phyloP scores from a whole-genome alignment of 192 early-diverging fungal species.

The Umbelopsis sp. region DNA sequence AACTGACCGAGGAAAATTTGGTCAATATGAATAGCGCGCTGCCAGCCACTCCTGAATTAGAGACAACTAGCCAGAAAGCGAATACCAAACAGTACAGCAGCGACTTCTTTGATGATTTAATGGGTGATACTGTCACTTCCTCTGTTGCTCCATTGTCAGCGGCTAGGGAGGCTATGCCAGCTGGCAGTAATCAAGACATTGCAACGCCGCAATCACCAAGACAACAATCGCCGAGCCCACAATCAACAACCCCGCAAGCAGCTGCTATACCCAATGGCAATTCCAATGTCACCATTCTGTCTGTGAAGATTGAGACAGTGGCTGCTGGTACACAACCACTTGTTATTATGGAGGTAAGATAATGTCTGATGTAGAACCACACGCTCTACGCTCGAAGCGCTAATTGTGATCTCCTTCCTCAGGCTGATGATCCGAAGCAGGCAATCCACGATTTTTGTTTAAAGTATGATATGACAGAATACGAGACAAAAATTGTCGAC shows the following conservation, averaged over 20 bases:
- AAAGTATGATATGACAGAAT: not conserved
- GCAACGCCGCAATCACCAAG: too few relatives aligned
- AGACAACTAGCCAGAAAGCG: not conserved
- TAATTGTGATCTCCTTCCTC: not conserved
- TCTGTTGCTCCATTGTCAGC: not conserved
- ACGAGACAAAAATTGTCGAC: not conserved
- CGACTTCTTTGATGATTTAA: constrained; percentile 1
- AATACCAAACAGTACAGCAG: not conserved
- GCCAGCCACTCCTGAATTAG: not conserved
- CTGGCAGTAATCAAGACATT: not conserved
- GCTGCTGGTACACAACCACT: not conserved
- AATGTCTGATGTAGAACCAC: not conserved
- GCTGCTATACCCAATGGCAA: not conserved
- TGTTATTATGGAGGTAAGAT: constrained; percentile 3
- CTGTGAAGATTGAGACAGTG: constrained; percentile 11
- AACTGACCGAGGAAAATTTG: too few relatives aligned
- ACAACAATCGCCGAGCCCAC: too few relatives aligned
- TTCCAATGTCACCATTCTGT: not conserved
- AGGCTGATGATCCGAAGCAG: not conserved
- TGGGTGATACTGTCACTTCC: not conserved
- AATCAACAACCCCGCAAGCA: too few relatives aligned
- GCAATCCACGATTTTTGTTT: constrained; percentile 7
- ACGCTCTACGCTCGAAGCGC: not conserved
- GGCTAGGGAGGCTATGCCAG: not conserved
- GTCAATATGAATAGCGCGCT: too few relatives aligned